Percentiles rank a stretch among this genome's conserved stretches.
These are phyloP conservation scores for Ilex asprella DNA, from an alignment of 257 asterid genomes.

Conservation along the genomic window DNA sequence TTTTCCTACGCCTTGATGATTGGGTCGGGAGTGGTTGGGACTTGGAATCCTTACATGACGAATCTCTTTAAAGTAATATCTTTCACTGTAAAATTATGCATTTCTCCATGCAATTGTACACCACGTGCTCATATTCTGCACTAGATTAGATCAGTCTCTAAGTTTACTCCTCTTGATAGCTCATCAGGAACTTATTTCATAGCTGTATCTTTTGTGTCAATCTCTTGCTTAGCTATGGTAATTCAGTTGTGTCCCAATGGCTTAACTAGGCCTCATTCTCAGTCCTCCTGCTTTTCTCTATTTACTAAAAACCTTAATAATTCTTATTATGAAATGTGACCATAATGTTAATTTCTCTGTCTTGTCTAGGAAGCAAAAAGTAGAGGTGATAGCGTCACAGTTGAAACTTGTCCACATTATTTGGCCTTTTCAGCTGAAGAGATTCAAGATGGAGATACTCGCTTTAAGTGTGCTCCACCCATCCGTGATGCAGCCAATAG, in stretches of 20 bases:
- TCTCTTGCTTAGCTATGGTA: background rate
- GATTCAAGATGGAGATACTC: slow-evolving; percentile 90
- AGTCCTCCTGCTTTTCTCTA: no score
- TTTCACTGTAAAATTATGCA: no score
- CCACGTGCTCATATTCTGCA: no score
- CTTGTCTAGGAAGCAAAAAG: slow-evolving; percentile 70
- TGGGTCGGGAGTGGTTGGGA: no score
- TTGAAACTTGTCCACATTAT: slow-evolving; percentile 98
- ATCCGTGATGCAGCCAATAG: slow-evolving; percentile 75
- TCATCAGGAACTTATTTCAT: no score
- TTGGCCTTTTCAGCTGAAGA: slow-evolving; percentile 95
- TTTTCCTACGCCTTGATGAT: no score
- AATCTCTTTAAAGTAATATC: no score
- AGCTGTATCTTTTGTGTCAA: no score
- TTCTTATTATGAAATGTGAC: background rate
- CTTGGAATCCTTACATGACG: no score
- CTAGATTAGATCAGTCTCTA: no score
- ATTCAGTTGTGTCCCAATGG: background rate
- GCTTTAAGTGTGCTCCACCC: slow-evolving; percentile 96
- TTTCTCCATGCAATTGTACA: no score
- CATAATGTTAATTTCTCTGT: background rate
- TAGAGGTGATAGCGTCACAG: slow-evolving; percentile 73
- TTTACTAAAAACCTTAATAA: background rate
- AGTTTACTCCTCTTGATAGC: no score
- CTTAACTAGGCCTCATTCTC: background rate